Evolutionary conservation across 2,329 filamentous ascomycete genomes (phyloP), one percentile per base, ranked within the genome.

Genomic region (Epichloe festucae): DNA sequence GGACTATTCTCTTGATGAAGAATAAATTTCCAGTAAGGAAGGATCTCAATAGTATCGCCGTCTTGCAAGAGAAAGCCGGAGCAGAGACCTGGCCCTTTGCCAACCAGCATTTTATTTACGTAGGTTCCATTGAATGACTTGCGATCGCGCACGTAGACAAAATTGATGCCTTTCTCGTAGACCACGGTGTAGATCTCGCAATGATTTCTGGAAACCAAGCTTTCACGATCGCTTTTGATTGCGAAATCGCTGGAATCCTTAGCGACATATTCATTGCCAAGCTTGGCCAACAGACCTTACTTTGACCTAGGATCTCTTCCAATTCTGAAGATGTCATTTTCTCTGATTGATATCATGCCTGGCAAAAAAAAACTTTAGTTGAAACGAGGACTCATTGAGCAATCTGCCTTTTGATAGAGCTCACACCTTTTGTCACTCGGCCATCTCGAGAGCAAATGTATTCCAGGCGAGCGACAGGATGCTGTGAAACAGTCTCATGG

Each of bases 121-220:
- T 67, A 73, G 0, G 77, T 81, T 2, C 78, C 78, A 50, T 75
- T 75, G 15, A 65, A 65, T 4, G 78, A 80, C 49, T 73, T 71
- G 23, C 74, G 71, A 56, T 82, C 78, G 14, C 77, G 73, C 31
- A 79, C 75, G 55, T 79, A 81, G 41, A 81, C 62, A 50, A 78
- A 62, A 44, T 66, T 65, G 56, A 63, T 51, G 8, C 61, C 63
- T 19, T 63, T 60, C 44, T 79, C 75, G 54, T 78, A 78, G 10
- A 72, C 60, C 41, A 81, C 64, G 1, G 73, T 73, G 59, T 79
- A 81, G 35, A 81, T 65, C 56, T 79, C 73, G 55, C 77, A 75
- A 50, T 81, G 77, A 27, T 71, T 68, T 49, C 75, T 71, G 1
- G 78, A 81, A 19, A 81, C 67, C 0, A 59, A 55, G 53, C 69